Base-by-base conservation (phyloP, 176 grass and related monocot species). In the Saccharum officinarum region DNA sequence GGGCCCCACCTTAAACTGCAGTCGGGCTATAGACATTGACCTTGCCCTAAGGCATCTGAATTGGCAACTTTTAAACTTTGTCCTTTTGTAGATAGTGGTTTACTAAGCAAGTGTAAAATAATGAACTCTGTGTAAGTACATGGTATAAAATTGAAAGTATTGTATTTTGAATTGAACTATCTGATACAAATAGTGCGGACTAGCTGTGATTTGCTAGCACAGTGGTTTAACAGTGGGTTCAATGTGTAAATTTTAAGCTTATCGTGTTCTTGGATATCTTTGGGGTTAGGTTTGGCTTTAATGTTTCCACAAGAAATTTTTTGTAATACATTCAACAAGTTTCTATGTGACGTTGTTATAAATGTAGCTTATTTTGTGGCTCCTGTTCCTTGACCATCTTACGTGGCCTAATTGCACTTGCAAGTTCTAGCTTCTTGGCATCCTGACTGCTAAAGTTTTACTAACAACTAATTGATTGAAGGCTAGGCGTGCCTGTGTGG, bases 401-500 rank as follows among this genome's bases (percentile, higher is more conserved):
- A 42, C 31, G 59, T 45, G 47, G 16, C 49, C 12, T 76, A 49
- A 14, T 80, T 68, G 17, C 25, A 25, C n/a, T 61, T 11, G 23
- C n/a, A 62, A 62, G n/a, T 25, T 61, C 59, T 60, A 61, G 67
- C 36, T 62, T 50, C n/a, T 60, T 50, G 66, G 52, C 61, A 59
- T 84, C 23, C 41, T 41, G 40, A 6, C 42, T 64, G 71, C 86
- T 37, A 70, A 65, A 70, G 28, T 57, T 70, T 71, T 72, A n/a
- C 41, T 79, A 41, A 23, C 55, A 42, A 64, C 45, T 78, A 78
- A 83, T 50, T 88, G 23, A 44, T 52, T 80, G 75, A 74, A 72
- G 45, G 22, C 18, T 74, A 59, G 13, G 59, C 5, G 10, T 62
- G 59, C 10, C n/a, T 62, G 1, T 68, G 46, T 55, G 18, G 13